phyloP scores from a whole-genome alignment of 2,329 filamentous ascomycete species.

The Colletotrichum sp. region DNA sequence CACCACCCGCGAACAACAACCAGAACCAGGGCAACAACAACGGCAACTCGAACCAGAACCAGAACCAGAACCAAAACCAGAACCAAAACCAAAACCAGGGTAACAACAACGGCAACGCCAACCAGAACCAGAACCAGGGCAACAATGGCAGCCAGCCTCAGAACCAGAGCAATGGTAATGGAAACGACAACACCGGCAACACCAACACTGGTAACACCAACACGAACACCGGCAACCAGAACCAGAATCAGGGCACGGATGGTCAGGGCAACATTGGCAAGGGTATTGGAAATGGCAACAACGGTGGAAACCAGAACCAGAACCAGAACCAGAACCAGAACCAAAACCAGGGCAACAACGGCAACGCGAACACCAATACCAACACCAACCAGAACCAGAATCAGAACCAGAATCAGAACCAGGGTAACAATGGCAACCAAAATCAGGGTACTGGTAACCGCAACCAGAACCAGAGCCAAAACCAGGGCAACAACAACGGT shows the following conservation, averaged over 20 bases:
- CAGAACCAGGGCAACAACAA: not conserved
- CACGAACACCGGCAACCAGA: not conserved
- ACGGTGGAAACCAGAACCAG: not conserved
- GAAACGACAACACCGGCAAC: not conserved
- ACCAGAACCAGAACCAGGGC: not conserved
- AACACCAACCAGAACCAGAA: not conserved
- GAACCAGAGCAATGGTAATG: not conserved
- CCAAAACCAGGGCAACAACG: not conserved
- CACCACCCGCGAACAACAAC: not conserved
- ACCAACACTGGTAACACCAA: not conserved
- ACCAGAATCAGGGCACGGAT: not conserved
- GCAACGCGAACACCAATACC: not conserved
- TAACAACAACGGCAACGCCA: not conserved
- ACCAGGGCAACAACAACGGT: not conserved
- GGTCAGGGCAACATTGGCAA: not conserved
- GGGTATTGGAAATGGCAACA: not conserved
- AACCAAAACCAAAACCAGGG: not conserved
- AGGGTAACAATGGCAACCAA: not conserved
- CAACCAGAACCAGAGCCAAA: not conserved
- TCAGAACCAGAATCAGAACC: not conserved
- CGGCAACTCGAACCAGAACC: not conserved
- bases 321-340: not conserved
- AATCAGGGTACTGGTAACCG: not conserved
- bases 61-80: not conserved
- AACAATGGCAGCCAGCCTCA: not conserved